Percentiles rank a stretch among this genome's conserved stretches.
Conservation (phyloP, 768 basidiomycete genomes). For the Rhodosporidiobolus sp. region DNA sequence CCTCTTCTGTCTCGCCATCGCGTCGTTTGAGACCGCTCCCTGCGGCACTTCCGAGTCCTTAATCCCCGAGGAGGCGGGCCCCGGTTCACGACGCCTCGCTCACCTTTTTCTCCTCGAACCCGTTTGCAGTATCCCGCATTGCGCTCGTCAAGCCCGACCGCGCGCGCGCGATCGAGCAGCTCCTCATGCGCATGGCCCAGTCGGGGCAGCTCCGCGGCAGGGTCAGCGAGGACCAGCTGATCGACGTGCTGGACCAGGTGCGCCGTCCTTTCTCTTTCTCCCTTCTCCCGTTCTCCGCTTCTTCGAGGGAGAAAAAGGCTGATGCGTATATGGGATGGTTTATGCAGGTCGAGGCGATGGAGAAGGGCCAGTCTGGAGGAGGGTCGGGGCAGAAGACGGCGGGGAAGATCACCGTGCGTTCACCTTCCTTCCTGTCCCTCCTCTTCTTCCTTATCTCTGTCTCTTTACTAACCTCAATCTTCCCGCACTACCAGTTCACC, state of each 20-base stretch:
- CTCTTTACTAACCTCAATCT: background rate
- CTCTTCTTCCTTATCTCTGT: background rate
- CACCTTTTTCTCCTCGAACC: too few species aligned
- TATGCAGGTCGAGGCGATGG: constrained; percentile 58
- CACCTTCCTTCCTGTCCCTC: background rate
- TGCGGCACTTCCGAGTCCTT: too few species aligned
- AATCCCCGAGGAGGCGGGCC: too few species aligned
- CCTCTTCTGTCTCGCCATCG: background rate
- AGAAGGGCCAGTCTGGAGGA: constrained; percentile 39
- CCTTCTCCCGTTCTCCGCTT: background rate
- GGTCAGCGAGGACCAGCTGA: constrained; percentile 75
- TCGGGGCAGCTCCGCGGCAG: constrained; percentile 72
- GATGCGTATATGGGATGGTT: background rate
- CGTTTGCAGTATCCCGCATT: constrained; percentile 89
- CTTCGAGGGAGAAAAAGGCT: background rate
- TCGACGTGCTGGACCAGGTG: constrained; percentile 81
- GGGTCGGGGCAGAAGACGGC: constrained; percentile 49
- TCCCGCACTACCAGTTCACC: constrained; percentile 54
- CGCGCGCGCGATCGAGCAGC: constrained; percentile 72
- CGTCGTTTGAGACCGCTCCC: too few species aligned
- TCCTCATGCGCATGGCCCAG: constrained; percentile 78
- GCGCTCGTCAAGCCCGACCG: constrained; percentile 78
- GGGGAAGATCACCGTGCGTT: constrained; percentile 53
- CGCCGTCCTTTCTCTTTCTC: too few species aligned
- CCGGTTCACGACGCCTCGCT: too few species aligned